A percentile compares a stretch with the other conserved stretches of the same genome.
These are phyloP conservation scores for Suillus variegatus DNA, from an alignment of 768 basidiomycete genomes.

Conservation along the genomic window DNA sequence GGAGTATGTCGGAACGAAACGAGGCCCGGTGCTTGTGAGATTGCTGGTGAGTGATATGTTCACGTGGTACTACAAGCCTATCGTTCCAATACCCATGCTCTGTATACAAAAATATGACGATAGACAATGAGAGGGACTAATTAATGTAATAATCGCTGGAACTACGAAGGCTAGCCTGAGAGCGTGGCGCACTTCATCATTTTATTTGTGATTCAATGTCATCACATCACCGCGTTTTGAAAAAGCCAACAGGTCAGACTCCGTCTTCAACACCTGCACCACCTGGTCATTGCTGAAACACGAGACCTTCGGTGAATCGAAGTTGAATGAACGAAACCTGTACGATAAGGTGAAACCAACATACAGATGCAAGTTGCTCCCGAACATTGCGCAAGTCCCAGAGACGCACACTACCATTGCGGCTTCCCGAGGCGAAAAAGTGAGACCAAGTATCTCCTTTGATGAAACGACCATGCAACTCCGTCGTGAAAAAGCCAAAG, in stretches of 20 bases:
- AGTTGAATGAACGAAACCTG: neutral
- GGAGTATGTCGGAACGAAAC: neutral
- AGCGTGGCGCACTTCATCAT: neutral
- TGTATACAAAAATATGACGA: neutral
- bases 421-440: constrained; percentile 46
- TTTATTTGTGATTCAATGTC: neutral
- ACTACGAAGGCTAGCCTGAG: neutral
- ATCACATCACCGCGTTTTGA: constrained; percentile 33
- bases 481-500: constrained; percentile 43
- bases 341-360: constrained; percentile 7
- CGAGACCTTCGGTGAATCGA: constrained; percentile 27
- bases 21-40: neutral
- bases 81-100: neutral
- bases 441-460: constrained; percentile 38
- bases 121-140: neutral
- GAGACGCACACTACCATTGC: constrained; percentile 41
- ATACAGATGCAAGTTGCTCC: constrained; percentile 24
- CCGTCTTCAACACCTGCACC: constrained; percentile 38
- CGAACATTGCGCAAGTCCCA: constrained; percentile 50
- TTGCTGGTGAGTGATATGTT: neutral
- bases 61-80: neutral
- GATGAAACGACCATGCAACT: constrained; percentile 43
- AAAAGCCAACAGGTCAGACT: constrained; percentile 37
- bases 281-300: constrained; percentile 38
- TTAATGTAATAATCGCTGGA: neutral